Evolutionary conservation across 176 grass and related monocot species (phyloP), one percentile per base, ranked within the genome.

Genomic region (Canna indica): DNA sequence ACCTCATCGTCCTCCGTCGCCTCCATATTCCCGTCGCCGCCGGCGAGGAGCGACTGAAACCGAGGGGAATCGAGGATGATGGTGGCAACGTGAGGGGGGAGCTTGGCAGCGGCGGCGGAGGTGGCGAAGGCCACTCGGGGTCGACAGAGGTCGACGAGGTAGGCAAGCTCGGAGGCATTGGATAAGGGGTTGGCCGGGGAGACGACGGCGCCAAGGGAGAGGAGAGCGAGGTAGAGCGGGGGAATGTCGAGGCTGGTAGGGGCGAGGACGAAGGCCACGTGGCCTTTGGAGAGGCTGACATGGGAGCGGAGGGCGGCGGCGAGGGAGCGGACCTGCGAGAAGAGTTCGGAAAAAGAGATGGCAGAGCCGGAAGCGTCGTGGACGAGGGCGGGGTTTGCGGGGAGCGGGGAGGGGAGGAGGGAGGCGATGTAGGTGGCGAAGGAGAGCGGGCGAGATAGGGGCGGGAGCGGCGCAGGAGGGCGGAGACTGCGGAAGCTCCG

Each of bases 401-500:
- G 81, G 24, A 95, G 69, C 31, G 65, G 59, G 26, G 83, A 87
- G 30, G 59, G 42, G 29, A 88, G 58, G 7, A 75, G 59, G 38
- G 87, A 85, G 79, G 85, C 64, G 64, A 74, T 66, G 79, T 80
- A 89, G 61, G 74, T 69, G 36, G 81, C 59, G 20, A 76, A 78
- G n/a, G 90, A 86, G 68, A 78, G 11, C 2, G 86, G 90, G 10
- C 76, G 81, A 27, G 83, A 57, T 18, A 79, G 78, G 56, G 86
- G 77, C 64, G 75, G 83, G 17, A 84, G 78, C 1, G 36, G 20
- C 36, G 9, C 30, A 5, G 72, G 1, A 0, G 64, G 15, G 75
- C 88, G 85, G 70, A 88, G 73, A 85, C 88, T 91, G 59, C 77
- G 76, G 85, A 83, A 91, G 68, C 50, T 91, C 46, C 76, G 34